Base-by-base conservation (phyloP, 106 monocot species). In the Allium cepa region DNA sequence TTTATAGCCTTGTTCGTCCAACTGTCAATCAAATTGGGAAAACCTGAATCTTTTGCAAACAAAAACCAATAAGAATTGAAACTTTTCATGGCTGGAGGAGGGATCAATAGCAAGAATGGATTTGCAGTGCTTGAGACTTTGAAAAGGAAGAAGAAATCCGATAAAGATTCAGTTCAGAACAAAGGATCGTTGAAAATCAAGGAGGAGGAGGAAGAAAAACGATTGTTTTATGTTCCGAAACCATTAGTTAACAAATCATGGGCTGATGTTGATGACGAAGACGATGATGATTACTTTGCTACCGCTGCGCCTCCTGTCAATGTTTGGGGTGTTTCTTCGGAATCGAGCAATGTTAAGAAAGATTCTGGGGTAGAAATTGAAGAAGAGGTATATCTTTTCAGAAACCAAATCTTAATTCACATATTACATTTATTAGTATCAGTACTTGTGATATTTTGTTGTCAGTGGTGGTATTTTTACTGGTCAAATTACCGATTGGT, bases 41-140 rank as follows among this genome's bases (percentile, higher is more conserved):
- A 36, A 36, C 36, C 4, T 36, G 3, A 5, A 36, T 36, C 36
- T 36, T 36, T 36, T 36, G 36, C 36, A 3, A 5, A 36, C 5
- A 36, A 36, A 22, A 36, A 36, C 36, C 36, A 36, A 36, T 36
- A 36, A 36, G 3, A 36, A 36, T 36, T 36, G 36, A 36, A 36
- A 5, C 36, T 36, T 36, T 36, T 1, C 28, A 68, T 68, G 68
- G 68, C 68, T 46, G 68, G 68, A 36, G 56, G 68, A 11, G 68
- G 67, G 53, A 73, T 79, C 45, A 76, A 73, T 53, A 84, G 66
- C 73, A 80, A 15, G 49, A 84, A 84, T 55, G 84, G 72, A 26
- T 84, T 84, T 45, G 84, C 84, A n/a, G 84, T 79, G 1, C 76
- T 84, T 60, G 84, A 84, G 53, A 79, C 63, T 51, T 70, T 79